These are phyloP conservation scores for Ophiobolus disseminans DNA, from an alignment of 2,329 filamentous ascomycete genomes.

Conservation along the genomic window DNA sequence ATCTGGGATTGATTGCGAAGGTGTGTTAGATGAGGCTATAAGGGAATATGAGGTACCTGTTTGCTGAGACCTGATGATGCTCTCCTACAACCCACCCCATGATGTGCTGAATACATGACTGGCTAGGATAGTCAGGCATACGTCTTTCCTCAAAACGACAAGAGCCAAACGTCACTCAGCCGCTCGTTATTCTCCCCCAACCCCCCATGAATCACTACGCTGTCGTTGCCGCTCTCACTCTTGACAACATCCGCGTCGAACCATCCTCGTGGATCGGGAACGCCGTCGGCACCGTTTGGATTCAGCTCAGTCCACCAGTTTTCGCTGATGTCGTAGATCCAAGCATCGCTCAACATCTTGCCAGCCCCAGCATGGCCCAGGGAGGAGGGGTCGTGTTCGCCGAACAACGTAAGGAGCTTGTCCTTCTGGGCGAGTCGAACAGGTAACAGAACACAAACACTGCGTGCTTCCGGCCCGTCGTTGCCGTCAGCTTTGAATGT, in stretches of 20 bases:
- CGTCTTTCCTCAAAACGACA: conserved; percentile 40
- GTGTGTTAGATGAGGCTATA: not conserved
- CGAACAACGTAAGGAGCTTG: conserved; percentile 60
- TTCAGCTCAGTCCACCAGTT: conserved; percentile 45
- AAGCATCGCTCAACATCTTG: conserved; percentile 63
- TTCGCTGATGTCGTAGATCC: conserved; percentile 53
- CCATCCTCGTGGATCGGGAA: conserved; percentile 59
- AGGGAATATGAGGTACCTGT: too few species aligned
- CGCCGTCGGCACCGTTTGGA: conserved; percentile 25
- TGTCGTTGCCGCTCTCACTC: conserved; percentile 37
- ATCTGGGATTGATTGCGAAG: not conserved
- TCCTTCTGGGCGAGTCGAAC: conserved; percentile 46
- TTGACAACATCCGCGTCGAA: conserved; percentile 59
- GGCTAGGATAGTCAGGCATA: not conserved
- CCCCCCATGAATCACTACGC: conserved; percentile 58
- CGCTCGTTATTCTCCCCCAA: conserved; percentile 61
- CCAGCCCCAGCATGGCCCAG: conserved; percentile 63
- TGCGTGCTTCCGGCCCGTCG: conserved; percentile 57
- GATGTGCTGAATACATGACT: too few species aligned
- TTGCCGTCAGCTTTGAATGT: conserved; percentile 53
- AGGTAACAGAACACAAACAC: conserved; percentile 57
- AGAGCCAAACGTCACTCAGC: conserved; percentile 58
- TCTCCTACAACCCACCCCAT: too few species aligned
- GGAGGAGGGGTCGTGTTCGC: conserved; percentile 61
- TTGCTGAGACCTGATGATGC: too few species aligned